Conservation (phyloP, 1,284 basidiomycete species). For the Trametes sp. region DNA sequence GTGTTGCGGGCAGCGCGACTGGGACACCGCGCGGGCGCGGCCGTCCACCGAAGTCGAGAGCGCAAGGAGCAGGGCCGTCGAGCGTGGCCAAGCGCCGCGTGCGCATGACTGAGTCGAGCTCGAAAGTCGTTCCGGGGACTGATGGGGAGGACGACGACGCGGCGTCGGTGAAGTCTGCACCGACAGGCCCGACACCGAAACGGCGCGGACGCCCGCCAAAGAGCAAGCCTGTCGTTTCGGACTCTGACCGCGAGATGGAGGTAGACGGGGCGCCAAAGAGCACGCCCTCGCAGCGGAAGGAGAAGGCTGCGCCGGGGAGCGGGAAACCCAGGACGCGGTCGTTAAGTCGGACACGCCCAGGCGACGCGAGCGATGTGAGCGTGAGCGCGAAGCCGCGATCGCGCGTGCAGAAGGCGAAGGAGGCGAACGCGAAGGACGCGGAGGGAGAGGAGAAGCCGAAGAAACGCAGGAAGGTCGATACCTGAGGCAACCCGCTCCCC, state of each 20-base stretch:
- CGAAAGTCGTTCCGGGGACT: constrained; percentile 26
- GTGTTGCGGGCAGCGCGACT: constrained; percentile 31
- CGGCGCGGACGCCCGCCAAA: constrained; percentile 38
- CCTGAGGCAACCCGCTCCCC: constrained; percentile 3
- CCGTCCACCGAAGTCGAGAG: constrained; percentile 31
- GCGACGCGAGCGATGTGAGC: constrained; percentile 25
- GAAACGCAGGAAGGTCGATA: constrained; percentile 34
- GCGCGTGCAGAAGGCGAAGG: constrained; percentile 29
- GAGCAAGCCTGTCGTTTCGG: constrained; percentile 35
- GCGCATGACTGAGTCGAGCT: constrained; percentile 30
- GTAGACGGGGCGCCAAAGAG: constrained; percentile 22
- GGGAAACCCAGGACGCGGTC: constrained; percentile 32
- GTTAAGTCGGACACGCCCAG: constrained; percentile 32
- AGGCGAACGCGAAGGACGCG: constrained; percentile 24
- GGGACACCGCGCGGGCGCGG: constrained; percentile 23
- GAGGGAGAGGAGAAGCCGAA: constrained; percentile 36
- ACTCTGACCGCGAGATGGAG: constrained; percentile 34
- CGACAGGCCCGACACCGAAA: constrained; percentile 29
- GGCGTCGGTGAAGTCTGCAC: constrained; percentile 25
- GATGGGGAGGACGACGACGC: constrained; percentile 34
- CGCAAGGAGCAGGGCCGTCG: constrained; percentile 7
- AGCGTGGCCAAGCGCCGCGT: constrained; percentile 33
- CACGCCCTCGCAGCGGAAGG: constrained; percentile 7
- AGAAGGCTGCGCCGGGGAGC: constrained; percentile 17
- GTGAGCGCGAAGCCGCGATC: constrained; percentile 26